Base-by-base conservation (phyloP, 176 grass and related monocot genomes). In the Aegilops speltoides region DNA sequence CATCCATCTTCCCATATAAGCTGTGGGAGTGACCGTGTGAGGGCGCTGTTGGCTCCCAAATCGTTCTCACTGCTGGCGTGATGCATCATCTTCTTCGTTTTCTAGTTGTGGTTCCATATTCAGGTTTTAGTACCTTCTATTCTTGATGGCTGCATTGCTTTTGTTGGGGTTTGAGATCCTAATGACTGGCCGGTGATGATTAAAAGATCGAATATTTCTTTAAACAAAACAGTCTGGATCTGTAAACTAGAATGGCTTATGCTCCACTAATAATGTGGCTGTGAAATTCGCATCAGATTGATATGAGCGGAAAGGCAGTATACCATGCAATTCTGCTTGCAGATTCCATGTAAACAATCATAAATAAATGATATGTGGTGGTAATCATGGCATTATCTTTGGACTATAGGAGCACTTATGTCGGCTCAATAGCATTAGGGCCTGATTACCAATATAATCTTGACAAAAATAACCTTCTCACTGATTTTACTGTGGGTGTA, bases 371-470 rank as follows among this genome's bases (percentile, higher is more conserved):
- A 3, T 45, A 73, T 73, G 38, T 24, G 69, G 70, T 73, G 38
- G 70, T 73, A 73, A 73, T 73, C n/a, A 73, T 73, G 70, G 37
- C 70, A 73, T 25, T 45, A 22, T 72, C 37, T 73, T 73, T 41
- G 40, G 22, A 43, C 22, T 73, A 23, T 22, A 41, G 26, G 64
- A 17, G 28, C 28, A 67, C 5, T 23, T 33, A 68, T 11, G 40
- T 73, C 5, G 4, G 69, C 5, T 41, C 22, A 38, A 43, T 73
- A 37, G 2, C 22, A 38, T 24, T 73, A 73, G 38, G 69, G n/a
- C 38, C 34, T 73, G 41, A 73, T 73, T 45, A 73, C 70, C n/a
- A n/a, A 73, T 45, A 25, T 45, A 45, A 45, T 73, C 70, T 45
- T 73, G 14, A 73, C 41, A 40, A 45, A 68, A 73, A 23, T 16